These are phyloP conservation scores for Beauveria sp. DNA, from an alignment of 2,329 filamentous ascomycete genomes.

Conservation along the genomic window DNA sequence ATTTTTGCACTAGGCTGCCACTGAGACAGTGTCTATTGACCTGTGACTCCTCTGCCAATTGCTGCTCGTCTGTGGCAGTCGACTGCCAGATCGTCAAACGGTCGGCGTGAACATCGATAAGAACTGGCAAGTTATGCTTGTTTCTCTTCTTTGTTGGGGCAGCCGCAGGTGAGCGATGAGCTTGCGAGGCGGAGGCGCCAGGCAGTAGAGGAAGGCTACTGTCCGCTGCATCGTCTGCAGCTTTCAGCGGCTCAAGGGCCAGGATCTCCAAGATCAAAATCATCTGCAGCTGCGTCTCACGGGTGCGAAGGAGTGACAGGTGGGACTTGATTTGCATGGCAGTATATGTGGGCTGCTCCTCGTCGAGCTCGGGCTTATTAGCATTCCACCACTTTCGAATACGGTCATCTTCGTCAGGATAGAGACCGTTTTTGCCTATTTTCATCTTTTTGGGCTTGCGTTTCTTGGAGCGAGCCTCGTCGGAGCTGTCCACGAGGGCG, in stretches of 20 bases:
- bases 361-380: slow-evolving; percentile 43
- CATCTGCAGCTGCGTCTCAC: slow-evolving; percentile 75
- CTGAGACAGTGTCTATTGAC: slow-evolving; percentile 23
- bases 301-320: slow-evolving; percentile 58
- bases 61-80: slow-evolving; percentile 53
- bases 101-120: slow-evolving; percentile 69
- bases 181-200: slow-evolving; percentile 26
- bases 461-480: slow-evolving; percentile 38
- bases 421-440: slow-evolving; percentile 60
- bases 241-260: slow-evolving; percentile 53
- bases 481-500: slow-evolving; percentile 47
- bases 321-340: slow-evolving; percentile 52
- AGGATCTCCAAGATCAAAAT: slow-evolving; percentile 72
- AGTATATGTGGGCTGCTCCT: slow-evolving; percentile 40
- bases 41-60: slow-evolving; percentile 43
- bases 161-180: slow-evolving; percentile 23
- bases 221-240: slow-evolving; percentile 33
- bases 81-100: slow-evolving; percentile 80
- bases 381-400: slow-evolving; percentile 64
- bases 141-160: slow-evolving; percentile 44
- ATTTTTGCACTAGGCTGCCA: slow-evolving; percentile 31
- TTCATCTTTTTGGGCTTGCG: slow-evolving; percentile 57
- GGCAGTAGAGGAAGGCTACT: slow-evolving; percentile 40
- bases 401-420: slow-evolving; percentile 56
- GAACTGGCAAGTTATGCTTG: slow-evolving; percentile 55